Evolutionary conservation across 2,329 filamentous ascomycete genomes (phyloP).

Genomic region (Cercospora sp.): DNA sequence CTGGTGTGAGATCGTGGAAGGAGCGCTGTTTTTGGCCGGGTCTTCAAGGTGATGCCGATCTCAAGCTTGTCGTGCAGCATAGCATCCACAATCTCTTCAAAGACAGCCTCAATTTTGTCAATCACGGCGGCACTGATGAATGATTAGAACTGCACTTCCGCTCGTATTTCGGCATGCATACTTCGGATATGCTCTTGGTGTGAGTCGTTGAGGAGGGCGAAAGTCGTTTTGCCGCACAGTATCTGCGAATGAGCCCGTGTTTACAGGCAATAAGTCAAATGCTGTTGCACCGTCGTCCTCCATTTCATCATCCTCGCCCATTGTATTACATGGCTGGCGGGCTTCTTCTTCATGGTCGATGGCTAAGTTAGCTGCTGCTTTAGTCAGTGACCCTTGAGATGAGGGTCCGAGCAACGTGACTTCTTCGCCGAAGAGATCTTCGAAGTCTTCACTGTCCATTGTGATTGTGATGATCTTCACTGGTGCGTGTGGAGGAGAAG

Average conservation of each 20-base stretch:
- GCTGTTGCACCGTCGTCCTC: not conserved
- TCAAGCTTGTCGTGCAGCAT: conserved; percentile 48
- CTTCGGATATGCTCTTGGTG: conserved; percentile 17
- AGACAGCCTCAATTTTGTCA: conserved; percentile 56
- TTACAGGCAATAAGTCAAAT: not conserved
- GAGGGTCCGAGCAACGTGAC: conserved; percentile 22
- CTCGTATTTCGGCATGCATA: not conserved
- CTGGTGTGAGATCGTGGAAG: too few relatives aligned
- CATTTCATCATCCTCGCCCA: not conserved
- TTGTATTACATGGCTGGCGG: not conserved
- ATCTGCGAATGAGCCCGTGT: conserved; percentile 8
- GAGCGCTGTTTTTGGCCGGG: conserved; percentile 23
- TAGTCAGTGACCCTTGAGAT: conserved; percentile 30
- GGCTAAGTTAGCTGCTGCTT: conserved; percentile 23
- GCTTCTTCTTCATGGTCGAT: conserved; percentile 10
- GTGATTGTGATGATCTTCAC: conserved; percentile 7
- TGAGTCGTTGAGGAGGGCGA: conserved; percentile 1
- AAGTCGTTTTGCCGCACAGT: conserved; percentile 10
- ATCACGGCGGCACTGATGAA: conserved; percentile 42
- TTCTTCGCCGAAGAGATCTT: conserved; percentile 32
- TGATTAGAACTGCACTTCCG: not conserved
- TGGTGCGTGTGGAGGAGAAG: conserved; percentile 1
- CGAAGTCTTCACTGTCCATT: conserved; percentile 33
- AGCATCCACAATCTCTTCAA: conserved; percentile 54
- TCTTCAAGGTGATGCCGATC: conserved; percentile 53